phyloP scores from a whole-genome alignment of 2,329 filamentous ascomycete genomes.

The Davidsoniella neocaledoniae region DNA sequence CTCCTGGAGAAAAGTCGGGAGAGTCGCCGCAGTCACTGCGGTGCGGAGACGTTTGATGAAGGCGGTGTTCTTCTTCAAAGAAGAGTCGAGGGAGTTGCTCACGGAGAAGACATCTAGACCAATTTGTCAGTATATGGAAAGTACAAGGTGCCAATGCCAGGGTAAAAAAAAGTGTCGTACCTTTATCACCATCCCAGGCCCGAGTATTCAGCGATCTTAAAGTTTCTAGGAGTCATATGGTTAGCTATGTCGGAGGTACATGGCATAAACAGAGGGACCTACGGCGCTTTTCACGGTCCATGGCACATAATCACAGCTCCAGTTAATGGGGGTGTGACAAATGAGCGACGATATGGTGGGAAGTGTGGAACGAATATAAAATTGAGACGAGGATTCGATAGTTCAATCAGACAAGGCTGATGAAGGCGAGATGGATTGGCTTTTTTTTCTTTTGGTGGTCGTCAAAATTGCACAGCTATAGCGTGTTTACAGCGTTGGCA shows the following conservation, averaged over 20 bases:
- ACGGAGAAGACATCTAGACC: conserved; percentile 57
- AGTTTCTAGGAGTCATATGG: conserved; percentile 2
- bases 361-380: no score
- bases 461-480: background rate
- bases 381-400: no score
- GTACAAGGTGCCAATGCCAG: conserved; percentile 13
- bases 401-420: conserved; percentile 3
- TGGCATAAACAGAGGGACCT: background rate
- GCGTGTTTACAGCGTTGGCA: background rate
- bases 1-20: conserved; percentile 74
- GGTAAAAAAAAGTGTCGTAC: conserved; percentile 28
- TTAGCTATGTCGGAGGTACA: conserved; percentile 44
- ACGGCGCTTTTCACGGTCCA: conserved; percentile 13
- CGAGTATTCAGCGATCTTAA: conserved; percentile 74
- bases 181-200: conserved; percentile 78
- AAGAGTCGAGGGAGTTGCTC: conserved; percentile 71
- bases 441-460: background rate
- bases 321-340: conserved; percentile 1
- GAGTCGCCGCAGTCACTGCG: conserved; percentile 62
- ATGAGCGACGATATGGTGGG: background rate
- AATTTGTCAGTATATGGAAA: conserved; percentile 12
- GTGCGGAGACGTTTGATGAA: conserved; percentile 95
- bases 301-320: conserved; percentile 12
- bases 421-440: background rate
- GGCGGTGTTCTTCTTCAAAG: conserved; percentile 93